Evolutionary conservation across 2,329 filamentous ascomycete species (phyloP), one percentile per base, ranked within the genome.

Genomic region (Phialophora tarda): DNA sequence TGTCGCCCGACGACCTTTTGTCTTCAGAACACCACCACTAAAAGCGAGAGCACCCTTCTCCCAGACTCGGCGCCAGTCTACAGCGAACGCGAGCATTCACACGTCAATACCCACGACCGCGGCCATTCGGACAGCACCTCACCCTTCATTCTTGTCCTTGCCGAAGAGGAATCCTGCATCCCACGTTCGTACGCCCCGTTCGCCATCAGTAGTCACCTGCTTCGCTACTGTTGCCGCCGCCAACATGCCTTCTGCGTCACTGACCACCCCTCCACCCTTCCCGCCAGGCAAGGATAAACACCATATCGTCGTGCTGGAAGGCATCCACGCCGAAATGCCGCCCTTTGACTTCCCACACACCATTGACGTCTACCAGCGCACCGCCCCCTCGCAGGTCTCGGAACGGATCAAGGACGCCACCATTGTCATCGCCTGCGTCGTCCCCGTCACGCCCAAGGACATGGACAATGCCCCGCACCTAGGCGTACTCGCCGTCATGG

Each of bases 251-350:
- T 26, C 59, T 17, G n/a, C 21, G 6, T 34, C 59, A 6, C 44
- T 61, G 12, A 26, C 30, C 59, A 53, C 60, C 10, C 62, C 72
- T n/a, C 71, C 67, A 17, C 68, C 66, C 6, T 66, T 72, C 0
- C 63, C 71, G 12, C 64, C 69, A 3, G 71, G 70, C 55, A 68
- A 67, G 34, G 76, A 75, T 65, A 78, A 79, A 65, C 80, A 83
- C 70, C 75, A 81, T 59, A 79, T 84, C 64, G 80, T 84, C 59
- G 78, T 78, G 55, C 78, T 84, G 10, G 82, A 84, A 71, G 78
- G 78, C 59, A 78, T 80, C 65, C 79, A 81, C 61, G 72, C 78
- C n/a, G 75, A 77, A 3, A 71, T 74, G 26, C 76, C 77, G 14
- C 59, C 74, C 24, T 80, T 84, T 67, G 67, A 74, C 67, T 79